phyloP scores from a whole-genome alignment of 345 rosid species.

The Salix arbutifolia region DNA sequence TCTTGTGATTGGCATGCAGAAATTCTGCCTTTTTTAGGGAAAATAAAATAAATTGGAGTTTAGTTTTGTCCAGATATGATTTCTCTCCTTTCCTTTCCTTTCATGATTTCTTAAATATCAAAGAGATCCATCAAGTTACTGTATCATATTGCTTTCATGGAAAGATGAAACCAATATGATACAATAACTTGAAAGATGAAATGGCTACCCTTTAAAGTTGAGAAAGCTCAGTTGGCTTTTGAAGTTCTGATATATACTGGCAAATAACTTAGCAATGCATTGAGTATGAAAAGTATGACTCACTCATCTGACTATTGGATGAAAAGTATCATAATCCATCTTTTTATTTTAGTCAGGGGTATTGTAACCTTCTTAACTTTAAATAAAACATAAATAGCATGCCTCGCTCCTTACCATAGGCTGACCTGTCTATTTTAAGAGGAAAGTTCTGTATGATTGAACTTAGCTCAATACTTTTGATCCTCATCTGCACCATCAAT shows the following conservation, averaged over 20 bases:
- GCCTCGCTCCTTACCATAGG: background rate
- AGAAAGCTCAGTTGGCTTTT: background rate
- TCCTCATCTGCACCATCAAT: background rate
- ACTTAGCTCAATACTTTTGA: background rate
- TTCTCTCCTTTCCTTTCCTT: background rate
- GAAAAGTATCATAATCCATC: background rate
- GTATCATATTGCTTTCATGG: background rate
- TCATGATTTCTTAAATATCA: background rate
- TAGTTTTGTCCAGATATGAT: background rate
- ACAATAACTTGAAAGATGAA: background rate
- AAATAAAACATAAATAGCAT: background rate
- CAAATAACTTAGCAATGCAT: background rate
- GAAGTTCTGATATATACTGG: background rate
- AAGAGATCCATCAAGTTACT: background rate
- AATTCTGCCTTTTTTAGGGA: background rate
- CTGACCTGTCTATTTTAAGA: background rate
- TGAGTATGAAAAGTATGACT: background rate
- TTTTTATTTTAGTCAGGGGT: background rate
- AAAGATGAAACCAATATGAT: background rate
- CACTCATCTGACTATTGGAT: background rate
- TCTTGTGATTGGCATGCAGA: background rate
- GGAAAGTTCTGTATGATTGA: background rate
- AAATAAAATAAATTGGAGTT: background rate
- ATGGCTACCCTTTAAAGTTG: background rate
- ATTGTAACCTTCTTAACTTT: background rate